Evolutionary conservation across 2,329 filamentous ascomycete species (phyloP).

Genomic region (Macrophomina pseudophaseolina): DNA sequence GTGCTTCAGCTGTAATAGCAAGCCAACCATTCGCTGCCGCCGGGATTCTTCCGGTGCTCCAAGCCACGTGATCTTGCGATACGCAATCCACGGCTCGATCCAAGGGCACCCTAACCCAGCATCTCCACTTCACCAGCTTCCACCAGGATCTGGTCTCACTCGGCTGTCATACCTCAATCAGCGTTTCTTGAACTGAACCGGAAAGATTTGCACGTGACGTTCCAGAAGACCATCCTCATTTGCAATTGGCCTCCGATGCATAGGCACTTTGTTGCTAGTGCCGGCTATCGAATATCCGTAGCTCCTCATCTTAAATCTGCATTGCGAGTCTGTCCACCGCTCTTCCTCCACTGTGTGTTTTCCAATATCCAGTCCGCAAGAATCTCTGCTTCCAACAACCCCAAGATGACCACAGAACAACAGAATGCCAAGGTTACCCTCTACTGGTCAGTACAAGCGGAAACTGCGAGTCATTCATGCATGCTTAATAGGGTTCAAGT

Average conservation of each 20-base stretch:
- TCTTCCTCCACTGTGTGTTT: neutral
- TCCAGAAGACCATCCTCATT: slow-evolving; percentile 4
- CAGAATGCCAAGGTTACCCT: slow-evolving; percentile 41
- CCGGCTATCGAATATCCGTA: slow-evolving; percentile 15
- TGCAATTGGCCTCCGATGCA: slow-evolving; percentile 1
- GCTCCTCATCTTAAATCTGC: slow-evolving; percentile 17
- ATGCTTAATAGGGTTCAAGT: neutral
- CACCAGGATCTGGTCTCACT: neutral
- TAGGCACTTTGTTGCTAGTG: slow-evolving; percentile 24
- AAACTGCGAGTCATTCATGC: neutral
- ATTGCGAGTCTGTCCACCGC: neutral
- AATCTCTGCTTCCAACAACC: neutral
- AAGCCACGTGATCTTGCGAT: neutral
- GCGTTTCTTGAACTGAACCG: neutral
- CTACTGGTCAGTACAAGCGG: slow-evolving; percentile 37
- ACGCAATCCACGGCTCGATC: neutral
- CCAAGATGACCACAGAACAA: slow-evolving; percentile 32
- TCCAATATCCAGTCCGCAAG: neutral
- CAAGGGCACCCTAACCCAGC: neutral
- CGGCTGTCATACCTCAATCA: neutral
- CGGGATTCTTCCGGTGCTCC: neutral
- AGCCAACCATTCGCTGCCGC: neutral
- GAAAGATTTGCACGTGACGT: slow-evolving; percentile 9
- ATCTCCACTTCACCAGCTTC: neutral
- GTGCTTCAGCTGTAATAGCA: slow-evolving; percentile 12